Evolutionary conservation across 2,329 filamentous ascomycete species (phyloP).

Genomic region (Diaporthe humulicola): DNA sequence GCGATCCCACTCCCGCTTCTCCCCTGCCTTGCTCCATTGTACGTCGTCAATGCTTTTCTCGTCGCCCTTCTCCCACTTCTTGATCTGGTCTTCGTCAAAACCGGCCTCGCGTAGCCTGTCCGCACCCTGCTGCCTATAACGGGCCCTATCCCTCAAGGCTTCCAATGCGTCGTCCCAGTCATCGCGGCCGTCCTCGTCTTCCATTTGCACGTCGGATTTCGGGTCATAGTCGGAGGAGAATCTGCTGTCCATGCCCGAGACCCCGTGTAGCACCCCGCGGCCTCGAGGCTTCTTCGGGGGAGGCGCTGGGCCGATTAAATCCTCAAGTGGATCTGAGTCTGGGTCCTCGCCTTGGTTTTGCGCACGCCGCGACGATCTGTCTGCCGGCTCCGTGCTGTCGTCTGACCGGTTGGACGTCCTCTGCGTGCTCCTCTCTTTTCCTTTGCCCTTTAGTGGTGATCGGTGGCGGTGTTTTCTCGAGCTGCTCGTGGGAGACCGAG

Average conservation of each 20-base stretch:
- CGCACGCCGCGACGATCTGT: slow-evolving; percentile 10
- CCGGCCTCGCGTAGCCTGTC: slow-evolving; percentile 82
- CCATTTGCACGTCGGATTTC: slow-evolving; percentile 66
- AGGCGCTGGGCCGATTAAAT: slow-evolving; percentile 81
- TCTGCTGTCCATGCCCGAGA: slow-evolving; percentile 81
- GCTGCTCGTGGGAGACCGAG: slow-evolving; percentile 36
- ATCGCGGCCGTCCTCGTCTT: slow-evolving; percentile 64
- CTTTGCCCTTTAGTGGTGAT: slow-evolving; percentile 26
- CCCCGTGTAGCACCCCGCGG: slow-evolving; percentile 73
- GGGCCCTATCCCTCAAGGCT: slow-evolving; percentile 82
- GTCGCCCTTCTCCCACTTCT: slow-evolving; percentile 75
- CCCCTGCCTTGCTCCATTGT: slow-evolving; percentile 78
- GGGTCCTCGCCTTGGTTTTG: slow-evolving; percentile 47
- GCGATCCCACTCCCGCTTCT: slow-evolving; percentile 72
- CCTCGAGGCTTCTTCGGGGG: slow-evolving; percentile 71
- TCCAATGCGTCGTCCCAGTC: slow-evolving; percentile 88
- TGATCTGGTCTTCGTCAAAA: slow-evolving; percentile 81
- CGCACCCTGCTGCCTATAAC: slow-evolving; percentile 81
- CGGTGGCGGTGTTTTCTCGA: slow-evolving; percentile 36
- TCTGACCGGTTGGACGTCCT: slow-evolving; percentile 22
- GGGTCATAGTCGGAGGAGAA: slow-evolving; percentile 78
- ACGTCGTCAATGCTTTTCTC: slow-evolving; percentile 75
- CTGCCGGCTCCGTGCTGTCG: slow-evolving; percentile 13
- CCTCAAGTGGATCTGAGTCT: slow-evolving; percentile 81
- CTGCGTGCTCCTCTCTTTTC: neutral